Base-by-base conservation (phyloP, 345 rosid genomes). In the Erucastrum elatum region DNA sequence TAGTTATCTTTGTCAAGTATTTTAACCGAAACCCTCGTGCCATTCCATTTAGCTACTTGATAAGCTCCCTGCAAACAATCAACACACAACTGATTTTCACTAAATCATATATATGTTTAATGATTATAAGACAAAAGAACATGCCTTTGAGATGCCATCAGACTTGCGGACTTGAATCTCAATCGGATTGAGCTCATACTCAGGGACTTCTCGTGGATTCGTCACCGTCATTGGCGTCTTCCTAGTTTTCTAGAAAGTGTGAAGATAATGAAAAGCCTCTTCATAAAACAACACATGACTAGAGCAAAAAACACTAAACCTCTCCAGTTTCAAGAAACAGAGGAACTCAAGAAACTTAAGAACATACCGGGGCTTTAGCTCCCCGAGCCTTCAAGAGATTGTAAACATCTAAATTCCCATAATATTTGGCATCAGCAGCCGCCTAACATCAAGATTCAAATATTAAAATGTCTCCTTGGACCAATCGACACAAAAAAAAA, bases 31-130 rank as follows among this genome's bases (percentile, higher is more conserved):
- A 94, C 97, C 77, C 90, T 89, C 15, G 98, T 92, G 70, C 98
- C 98, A 76, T 94, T 94, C 98, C 98, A 94, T 84, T 91, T 94
- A 68, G 98, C 98, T 74, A 92, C 89, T 87, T 94, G 98, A 86
- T 90, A 94, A 26, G 88, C 71, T 67, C 98, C 98, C 97, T 94
- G 92, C 37, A 41, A 79, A 51, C 65, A 83, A 37, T n/a, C 62
- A 64, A 53, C 12, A 49, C 56, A 59, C 25, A 4, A 59, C 3
- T 39, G 1, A 26, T 11, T 31, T 33, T 2, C 2, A 41, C 1
- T 12, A 9, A 9, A 39, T 10, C 46, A 39, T 0, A 9, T 29
- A 29, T 29, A 29, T 29, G 31, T 29, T 29, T 29, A 29, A 29
- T 29, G 31, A 29, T 29, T 29, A 29, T 29, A 29, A 29, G 31